Evolutionary conservation across 257 asterid genomes (phyloP), one percentile per base, ranked within the genome.

Genomic region (Ilex aquifolium): DNA sequence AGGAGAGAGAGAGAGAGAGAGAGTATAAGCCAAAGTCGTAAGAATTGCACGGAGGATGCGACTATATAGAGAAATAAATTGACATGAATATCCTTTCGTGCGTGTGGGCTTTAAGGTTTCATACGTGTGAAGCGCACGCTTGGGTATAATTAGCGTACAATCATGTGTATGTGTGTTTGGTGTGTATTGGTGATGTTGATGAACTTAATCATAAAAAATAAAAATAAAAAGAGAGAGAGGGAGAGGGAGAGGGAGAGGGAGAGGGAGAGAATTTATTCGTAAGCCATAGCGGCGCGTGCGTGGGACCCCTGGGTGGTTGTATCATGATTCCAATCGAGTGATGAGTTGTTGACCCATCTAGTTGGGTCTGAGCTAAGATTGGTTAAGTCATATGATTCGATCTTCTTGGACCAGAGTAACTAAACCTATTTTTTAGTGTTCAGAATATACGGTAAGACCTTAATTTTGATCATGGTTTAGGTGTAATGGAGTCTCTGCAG

Each of bases 51-150:
- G 75, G 74, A 69, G 86, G 73, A 78, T 69, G 77, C 67, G 83
- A 68, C 78, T 83, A 84, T 75, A 87, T 87, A 84, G 73, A 62
- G 65, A 71, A 67, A 63, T 8, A 36, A 36, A 36, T 36, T 36
- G 42, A 36, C 42, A 36, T 36, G 42, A 36, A 36, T 36, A 36
- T 36, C 42, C 42, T 32, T 58, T 70, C 67, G 65, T 46, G 74
- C 69, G 72, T 70, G 63, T 49, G 62, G 64, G 75, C 56, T 64
- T 60, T 51, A 69, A 72, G 65, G 84, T 71, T 70, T 73, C 87
- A 79, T 80, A 78, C 88, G 89, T 84, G 95, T 76, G 89, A 80
- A 74, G 71, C 71, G 71, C 79, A 74, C 74, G 79, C 79, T 74
- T 64, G 74, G 57, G 30, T 27, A 17, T 39, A 57, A 72, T 72